phyloP scores from a whole-genome alignment of 2,329 filamentous ascomycete species.

The Fusarium mangiferae region DNA sequence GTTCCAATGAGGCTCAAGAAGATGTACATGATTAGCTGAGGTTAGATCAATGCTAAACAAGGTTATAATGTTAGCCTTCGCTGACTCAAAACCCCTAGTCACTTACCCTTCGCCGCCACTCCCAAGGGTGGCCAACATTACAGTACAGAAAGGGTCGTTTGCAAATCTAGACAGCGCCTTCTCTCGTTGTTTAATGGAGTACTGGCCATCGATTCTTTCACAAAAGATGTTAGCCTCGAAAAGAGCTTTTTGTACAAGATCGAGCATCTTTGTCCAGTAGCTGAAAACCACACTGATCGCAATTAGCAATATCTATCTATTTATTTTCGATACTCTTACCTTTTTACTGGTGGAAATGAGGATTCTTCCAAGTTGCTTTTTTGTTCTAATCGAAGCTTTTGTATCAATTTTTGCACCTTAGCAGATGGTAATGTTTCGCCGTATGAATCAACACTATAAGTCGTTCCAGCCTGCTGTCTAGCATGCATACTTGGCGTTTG shows the following conservation, averaged over 20 bases:
- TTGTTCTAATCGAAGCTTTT: not conserved
- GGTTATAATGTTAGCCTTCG: not conserved
- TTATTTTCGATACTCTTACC: not conserved
- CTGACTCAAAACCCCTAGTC: too few relatives aligned
- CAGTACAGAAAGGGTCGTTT: constrained; percentile 18
- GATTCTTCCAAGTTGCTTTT: accelerated
- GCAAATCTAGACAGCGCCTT: constrained; percentile 24
- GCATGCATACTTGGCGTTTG: accelerated
- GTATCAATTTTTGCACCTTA: not conserved
- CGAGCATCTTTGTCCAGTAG: constrained; percentile 40
- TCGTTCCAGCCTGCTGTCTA: accelerated
- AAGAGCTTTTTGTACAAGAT: constrained; percentile 38
- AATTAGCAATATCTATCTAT: accelerated
- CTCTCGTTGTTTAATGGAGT: constrained; percentile 5
- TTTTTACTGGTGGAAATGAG: accelerated
- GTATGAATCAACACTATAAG: accelerated
- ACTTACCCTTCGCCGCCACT: constrained; percentile 47
- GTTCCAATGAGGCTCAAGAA: constrained; percentile 1
- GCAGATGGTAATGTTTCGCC: accelerated
- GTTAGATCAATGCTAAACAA: not conserved
- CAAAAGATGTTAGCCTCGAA: constrained; percentile 8
- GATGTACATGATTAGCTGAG: not conserved
- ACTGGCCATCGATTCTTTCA: constrained; percentile 44
- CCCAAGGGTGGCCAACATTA: constrained; percentile 48
- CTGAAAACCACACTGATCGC: not conserved